Base-by-base conservation (phyloP, 176 grass and related monocot genomes). In the Oryza australiensis region DNA sequence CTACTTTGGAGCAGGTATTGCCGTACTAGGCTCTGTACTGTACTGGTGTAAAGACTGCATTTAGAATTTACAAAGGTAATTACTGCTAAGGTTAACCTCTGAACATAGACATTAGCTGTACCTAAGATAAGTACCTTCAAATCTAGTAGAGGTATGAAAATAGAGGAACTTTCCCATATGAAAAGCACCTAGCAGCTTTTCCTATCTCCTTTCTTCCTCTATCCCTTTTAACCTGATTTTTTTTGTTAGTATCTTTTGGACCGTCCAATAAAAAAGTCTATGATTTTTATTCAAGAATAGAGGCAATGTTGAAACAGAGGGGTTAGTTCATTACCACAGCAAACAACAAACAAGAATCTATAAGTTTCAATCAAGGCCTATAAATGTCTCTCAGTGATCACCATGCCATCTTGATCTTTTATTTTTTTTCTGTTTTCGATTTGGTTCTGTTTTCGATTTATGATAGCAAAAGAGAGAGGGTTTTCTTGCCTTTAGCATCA, bases 1-100 rank as follows among this genome's bases (percentile, higher is more conserved):
- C 46, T 13, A 43, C 40, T 79, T 79, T 48, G 27, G 40, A 48
- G 62, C 63, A 49, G 63, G 63, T 51, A 79, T 79, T 49, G 33
- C 32, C 10, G 2, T 64, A 41, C 16, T 9, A n/a, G 26, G 13
- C 26, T 22, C n/a, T n/a, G n/a, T n/a, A n/a, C n/a, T n/a, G n/a
- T n/a, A n/a, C n/a, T n/a, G n/a, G n/a, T 15, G 40, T 28, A 6
- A 48, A 16, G 62, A 42, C 41, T 18, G 12, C 24, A 28, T 55
- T 83, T 43, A 14, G n/a, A 14, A 27, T 66, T 22, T 65, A 14
- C 3, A 42, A 57, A n/a, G 5, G 0, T 7, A 34, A 1, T 3
- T 4, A 10, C 9, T 66, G 33, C 51, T 16, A 15, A 1, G 57
- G 18, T 33, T 74, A 15, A 28, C 60, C 1, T 18, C 26, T 75